Base-by-base conservation (phyloP, 305 asterid species). In the Fraxinus greggii region DNA sequence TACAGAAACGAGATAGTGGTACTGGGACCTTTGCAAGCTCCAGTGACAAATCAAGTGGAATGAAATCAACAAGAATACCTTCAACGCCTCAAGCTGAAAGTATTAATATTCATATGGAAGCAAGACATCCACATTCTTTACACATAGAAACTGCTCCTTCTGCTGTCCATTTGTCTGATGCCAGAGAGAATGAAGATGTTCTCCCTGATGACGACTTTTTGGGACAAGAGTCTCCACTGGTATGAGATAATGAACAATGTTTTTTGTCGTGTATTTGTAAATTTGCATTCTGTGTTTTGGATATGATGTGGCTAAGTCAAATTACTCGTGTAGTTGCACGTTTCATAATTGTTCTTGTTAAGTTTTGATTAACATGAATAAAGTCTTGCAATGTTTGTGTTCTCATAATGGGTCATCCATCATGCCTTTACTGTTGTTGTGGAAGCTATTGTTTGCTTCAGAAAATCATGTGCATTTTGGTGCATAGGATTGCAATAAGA, bases 31-130 rank as follows among this genome's bases (percentile, higher is more conserved):
- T 96, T 86, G 91, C 91, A 61, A 97, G 97, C 91, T 88, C 93
- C 59, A 97, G 98, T 84, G 99, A 93, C 77, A 97, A 89, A 90
- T 97, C 98, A 59, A 93, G 97, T 90, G 99, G 98, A 67, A 84
- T 92, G 84, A 93, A 94, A 86, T 93, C 98, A 67, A 86, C 88
- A 6, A 91, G 98, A 85, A 89, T 88, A 80, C 93, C 97, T 79
- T 94, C 99, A 82, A 97, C 98, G 72, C 96, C 99, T 86, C 96
- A 88, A 89, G 97, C 95, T 81, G 97, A 89, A 84, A 88, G 88
- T 84, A 84, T 84, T 9, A 89, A 91, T 88, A 84, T 84, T 85
- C 92, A 86, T 73, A 81, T 80, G 88, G 98, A 96, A 78, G 93
- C 93, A 80, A 88, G 92, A 80, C 84, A 87, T 84, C 90, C 94